Evolutionary conservation across 2,329 filamentous ascomycete genomes (phyloP).

Genomic region (Tolypocladium nubicola): DNA sequence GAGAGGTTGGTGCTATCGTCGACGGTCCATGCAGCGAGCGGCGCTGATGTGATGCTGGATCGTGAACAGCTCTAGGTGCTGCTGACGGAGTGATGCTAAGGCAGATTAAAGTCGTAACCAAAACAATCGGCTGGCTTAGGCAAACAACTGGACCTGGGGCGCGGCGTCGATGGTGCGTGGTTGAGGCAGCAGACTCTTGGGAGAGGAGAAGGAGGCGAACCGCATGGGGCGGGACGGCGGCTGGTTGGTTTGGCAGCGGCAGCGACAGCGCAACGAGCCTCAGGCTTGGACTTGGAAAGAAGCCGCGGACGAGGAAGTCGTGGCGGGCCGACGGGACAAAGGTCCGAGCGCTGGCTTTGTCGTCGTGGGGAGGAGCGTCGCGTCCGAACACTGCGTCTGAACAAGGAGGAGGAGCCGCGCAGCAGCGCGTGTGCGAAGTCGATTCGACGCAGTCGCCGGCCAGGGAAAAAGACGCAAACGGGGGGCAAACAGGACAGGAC

Average conservation of each 20-base stretch:
- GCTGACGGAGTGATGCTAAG: conserved; percentile 15
- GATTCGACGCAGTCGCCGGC: background rate
- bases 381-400: background rate
- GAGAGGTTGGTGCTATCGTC: background rate
- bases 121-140: conserved; percentile 11
- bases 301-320: background rate
- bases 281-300: background rate
- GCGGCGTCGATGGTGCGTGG: background rate
- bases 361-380: background rate
- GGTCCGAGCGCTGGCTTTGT: background rate
- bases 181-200: background rate
- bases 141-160: conserved; percentile 10
- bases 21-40: conserved; percentile 1
- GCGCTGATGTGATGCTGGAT: background rate
- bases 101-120: conserved; percentile 18
- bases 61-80: conserved; percentile 3
- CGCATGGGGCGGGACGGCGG: background rate
- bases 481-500: background rate
- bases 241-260: background rate
- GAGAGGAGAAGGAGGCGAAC: background rate
- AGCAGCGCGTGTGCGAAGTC: background rate
- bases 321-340: background rate
- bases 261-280: background rate
- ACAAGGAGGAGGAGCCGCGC: background rate
- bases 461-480: background rate